These are phyloP conservation scores for Croton setiger DNA, from an alignment of 441 rosid species.

Conservation along the genomic window DNA sequence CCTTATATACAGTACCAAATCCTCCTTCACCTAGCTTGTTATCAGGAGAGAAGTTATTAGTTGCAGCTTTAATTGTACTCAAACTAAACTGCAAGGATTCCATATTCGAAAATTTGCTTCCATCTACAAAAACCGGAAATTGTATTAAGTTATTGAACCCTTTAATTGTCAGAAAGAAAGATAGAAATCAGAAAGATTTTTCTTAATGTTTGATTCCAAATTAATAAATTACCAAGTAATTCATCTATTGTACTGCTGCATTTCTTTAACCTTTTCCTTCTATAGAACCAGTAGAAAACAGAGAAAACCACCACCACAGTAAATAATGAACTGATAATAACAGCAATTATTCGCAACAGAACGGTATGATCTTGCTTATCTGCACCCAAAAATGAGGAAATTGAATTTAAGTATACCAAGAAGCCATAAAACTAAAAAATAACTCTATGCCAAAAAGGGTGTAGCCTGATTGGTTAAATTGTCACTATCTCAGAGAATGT, in stretches of 20 bases:
- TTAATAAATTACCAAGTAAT: slow-evolving; percentile 3
- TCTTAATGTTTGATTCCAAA: not conserved
- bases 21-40: slow-evolving; percentile 32
- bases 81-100: slow-evolving; percentile 1
- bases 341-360: not conserved
- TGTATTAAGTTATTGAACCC: no score
- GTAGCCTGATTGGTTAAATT: no score
- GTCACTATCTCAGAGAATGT: no score
- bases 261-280: slow-evolving; percentile 10
- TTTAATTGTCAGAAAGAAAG: no score
- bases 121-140: not conserved
- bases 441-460: no score
- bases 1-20: slow-evolving; percentile 32
- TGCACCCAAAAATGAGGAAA: not conserved
- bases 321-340: not conserved
- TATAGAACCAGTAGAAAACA: not conserved
- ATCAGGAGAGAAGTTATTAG: slow-evolving; percentile 19
- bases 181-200: not conserved
- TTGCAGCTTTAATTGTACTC: slow-evolving; percentile 16
- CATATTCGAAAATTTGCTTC: not conserved
- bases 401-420: not conserved
- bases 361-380: not conserved
- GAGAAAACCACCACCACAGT: not conserved
- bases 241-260: not conserved
- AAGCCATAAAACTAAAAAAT: no score